phyloP scores from a whole-genome alignment of 208 protist genomes.

The Wallacemonas sp. region DNA sequence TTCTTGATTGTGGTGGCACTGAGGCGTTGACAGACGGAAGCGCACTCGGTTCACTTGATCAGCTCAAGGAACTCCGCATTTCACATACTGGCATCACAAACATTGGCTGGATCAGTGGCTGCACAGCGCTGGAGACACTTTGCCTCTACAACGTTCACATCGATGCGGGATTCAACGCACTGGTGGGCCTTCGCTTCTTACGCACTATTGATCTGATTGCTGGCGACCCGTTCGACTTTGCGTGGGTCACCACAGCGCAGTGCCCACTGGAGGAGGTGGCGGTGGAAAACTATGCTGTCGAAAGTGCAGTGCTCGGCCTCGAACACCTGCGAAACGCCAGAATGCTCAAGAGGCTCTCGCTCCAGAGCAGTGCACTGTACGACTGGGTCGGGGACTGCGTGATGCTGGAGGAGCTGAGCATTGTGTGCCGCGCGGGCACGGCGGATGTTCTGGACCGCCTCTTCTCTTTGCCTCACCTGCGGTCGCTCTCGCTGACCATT shows the following conservation, averaged over 20 bases:
- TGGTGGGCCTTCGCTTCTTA: not conserved
- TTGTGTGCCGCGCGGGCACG: not conserved
- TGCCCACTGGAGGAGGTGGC: slow-evolving; percentile 4
- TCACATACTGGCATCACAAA: slow-evolving; percentile 1
- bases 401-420: slow-evolving; percentile 3
- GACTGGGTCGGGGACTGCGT: not conserved
- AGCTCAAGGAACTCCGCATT: slow-evolving; percentile 1
- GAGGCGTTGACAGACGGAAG: not conserved
- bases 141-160: not conserved
- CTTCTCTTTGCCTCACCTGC: not conserved
- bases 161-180: not conserved
- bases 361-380: not conserved
- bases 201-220: not conserved
- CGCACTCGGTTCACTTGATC: not conserved
- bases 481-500: not conserved
- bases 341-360: not conserved
- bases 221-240: not conserved
- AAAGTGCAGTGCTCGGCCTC: not conserved
- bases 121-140: not conserved
- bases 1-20: not conserved
- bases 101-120: slow-evolving; percentile 1
- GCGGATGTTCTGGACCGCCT: not conserved
- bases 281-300: not conserved
- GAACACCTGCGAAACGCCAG: not conserved
- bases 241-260: not conserved